Evolutionary conservation across 1,284 basidiomycete genomes (phyloP), one percentile per base, ranked within the genome.

Genomic region (Xerocomus cyaneibrunnescens): DNA sequence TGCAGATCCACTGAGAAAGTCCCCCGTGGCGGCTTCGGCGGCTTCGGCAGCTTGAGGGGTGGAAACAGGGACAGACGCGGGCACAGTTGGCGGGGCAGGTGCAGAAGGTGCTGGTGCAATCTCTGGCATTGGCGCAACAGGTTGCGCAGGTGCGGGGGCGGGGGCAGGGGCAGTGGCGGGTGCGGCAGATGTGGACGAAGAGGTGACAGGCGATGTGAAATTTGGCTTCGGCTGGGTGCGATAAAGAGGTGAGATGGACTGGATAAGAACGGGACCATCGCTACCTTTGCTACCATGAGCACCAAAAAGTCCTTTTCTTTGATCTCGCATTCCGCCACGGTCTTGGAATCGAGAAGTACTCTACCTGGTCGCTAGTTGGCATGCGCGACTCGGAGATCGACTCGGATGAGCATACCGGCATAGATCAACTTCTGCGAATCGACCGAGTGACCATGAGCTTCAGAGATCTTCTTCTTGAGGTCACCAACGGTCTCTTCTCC

Each of bases 221-320:
- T 75, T 74, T 3, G 84, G 76, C 69, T 89, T 85, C 21, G 83
- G 84, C 81, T 86, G 56, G 23, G 48, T 25, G 27, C n/a, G 23
- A 14, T 38, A 34, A 2, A 10, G 23, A 19, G 46, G 45, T 68
- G 28, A 57, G 50, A 38, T 12, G 21, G 34, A 22, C 27, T 21
- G 23, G 7, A 39, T 16, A 25, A 28, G 39, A 45, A 47, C 2
- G 17, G 23, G 37, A 32, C 27, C 47, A 40, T 36, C 35, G 66
- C 55, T 58, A 94, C 94, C 84, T 98, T 99, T 49, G 93, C 86
- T 40, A 98, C 92, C 96, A 99, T 99, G 42, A 99, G 83, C 17
- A 99, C 97, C 54, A 99, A 77, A 76, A 99, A 99, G 71, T 98
- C 96, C 77, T 98, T 99, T 75, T 99, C 96, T 75, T 98, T 96